A percentile compares a stretch with the other conserved stretches of the same genome.
These are phyloP conservation scores for Oryza brachyantha DNA, from an alignment of 176 grass and related monocot genomes.

Conservation along the genomic window DNA sequence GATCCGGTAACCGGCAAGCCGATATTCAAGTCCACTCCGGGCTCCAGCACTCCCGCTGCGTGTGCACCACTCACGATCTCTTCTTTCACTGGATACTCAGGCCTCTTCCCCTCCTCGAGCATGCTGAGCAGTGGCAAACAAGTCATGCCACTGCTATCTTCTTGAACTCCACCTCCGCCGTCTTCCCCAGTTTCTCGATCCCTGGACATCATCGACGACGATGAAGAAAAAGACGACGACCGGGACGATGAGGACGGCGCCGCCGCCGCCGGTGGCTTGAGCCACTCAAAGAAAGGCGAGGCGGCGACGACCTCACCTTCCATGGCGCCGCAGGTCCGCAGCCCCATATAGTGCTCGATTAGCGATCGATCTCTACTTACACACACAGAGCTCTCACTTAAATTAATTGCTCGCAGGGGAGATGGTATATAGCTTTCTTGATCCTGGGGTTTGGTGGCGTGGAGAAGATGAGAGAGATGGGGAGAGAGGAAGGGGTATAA, in stretches of 20 bases:
- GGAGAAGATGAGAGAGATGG: conserved; percentile 15
- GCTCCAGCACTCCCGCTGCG: neutral
- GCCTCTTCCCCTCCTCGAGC: conserved; percentile 48
- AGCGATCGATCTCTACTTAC: neutral
- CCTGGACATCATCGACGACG: conserved; percentile 1
- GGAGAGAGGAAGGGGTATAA: neutral
- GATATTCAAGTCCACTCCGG: conserved; percentile 64
- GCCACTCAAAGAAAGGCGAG: conserved; percentile 45
- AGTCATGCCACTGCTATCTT: neutral
- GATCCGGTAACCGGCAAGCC: conserved; percentile 39
- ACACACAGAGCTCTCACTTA: neutral
- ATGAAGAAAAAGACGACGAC: conserved; percentile 1
- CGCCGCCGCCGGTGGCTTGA: conserved; percentile 43
- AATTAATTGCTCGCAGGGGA: neutral
- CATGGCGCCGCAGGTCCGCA: conserved; percentile 30
- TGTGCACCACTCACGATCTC: conserved; percentile 1
- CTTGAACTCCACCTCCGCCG: neutral
- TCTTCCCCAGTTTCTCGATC: neutral
- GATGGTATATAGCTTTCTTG: conserved; percentile 11
- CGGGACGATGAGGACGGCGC: neutral
- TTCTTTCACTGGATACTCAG: conserved; percentile 24
- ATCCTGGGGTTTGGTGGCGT: conserved; percentile 46
- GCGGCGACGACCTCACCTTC: conserved; percentile 23
- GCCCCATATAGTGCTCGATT: conserved; percentile 26
- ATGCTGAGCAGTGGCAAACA: conserved; percentile 75